Evolutionary conservation across 2,329 filamentous ascomycete genomes (phyloP).

Genomic region (Ambrosiella beaveri): DNA sequence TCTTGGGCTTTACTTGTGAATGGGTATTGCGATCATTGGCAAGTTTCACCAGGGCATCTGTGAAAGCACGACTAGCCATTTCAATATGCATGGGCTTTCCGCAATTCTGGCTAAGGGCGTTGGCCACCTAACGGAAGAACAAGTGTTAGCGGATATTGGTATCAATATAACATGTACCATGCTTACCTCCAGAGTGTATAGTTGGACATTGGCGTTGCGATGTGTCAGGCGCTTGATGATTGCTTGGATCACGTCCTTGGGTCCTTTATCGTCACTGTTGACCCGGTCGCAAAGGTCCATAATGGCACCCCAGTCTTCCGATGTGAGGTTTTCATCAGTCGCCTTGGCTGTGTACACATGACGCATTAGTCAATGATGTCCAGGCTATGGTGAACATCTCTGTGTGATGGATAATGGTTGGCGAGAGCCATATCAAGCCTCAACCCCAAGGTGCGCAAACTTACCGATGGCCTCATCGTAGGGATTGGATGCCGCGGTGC

Average conservation of each 20-base stretch:
- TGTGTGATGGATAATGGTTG: too few relatives aligned
- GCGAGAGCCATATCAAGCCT: too few relatives aligned
- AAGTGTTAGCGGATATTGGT: background rate
- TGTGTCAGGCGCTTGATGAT: constrained; percentile 86
- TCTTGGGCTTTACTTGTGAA: constrained; percentile 90
- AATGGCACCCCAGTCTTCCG: constrained; percentile 52
- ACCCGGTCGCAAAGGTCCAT: constrained; percentile 48
- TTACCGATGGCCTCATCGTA: constrained; percentile 44
- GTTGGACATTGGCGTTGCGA: constrained; percentile 87
- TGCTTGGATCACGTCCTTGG: constrained; percentile 73
- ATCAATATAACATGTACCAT: background rate
- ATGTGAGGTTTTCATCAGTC: constrained; percentile 94
- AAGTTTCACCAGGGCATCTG: constrained; percentile 77
- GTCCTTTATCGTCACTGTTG: constrained; percentile 34
- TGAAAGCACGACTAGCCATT: constrained; percentile 79
- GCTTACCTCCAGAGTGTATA: constrained; percentile 72
- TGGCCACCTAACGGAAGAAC: constrained; percentile 46
- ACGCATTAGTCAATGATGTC: constrained; percentile 6
- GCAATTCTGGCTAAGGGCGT: constrained; percentile 84
- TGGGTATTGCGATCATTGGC: constrained; percentile 92
- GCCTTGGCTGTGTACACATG: constrained; percentile 40
- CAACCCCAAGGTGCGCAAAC: constrained; percentile 16
- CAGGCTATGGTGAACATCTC: background rate
- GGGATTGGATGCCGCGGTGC: constrained; percentile 37
- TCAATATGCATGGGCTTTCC: constrained; percentile 75